Base-by-base conservation (phyloP, 805 yeast species). In the Jamesozyma piceae region DNA sequence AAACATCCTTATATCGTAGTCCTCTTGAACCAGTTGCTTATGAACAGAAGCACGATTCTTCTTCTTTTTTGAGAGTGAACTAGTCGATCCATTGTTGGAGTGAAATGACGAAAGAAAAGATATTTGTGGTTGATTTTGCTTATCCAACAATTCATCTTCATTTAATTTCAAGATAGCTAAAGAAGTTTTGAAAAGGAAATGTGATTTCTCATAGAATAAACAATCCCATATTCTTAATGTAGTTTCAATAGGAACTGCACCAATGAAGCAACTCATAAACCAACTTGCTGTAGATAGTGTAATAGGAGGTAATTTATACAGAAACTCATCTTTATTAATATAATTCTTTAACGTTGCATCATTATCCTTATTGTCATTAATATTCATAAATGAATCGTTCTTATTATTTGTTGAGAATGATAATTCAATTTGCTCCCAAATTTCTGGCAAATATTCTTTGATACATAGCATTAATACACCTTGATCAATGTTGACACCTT, bases 231-330 rank as follows among this genome's bases (percentile, higher is more conserved):
- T 81, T 40, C 97, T 67, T 37, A 90, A 66, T 8, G 87, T 82
- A 0, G 94, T 76, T 55, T 92, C 97, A 18, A 87, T 77, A 0
- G 98, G 98, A 17, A 92, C 65, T 1, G 80, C 78, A 0, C 95
- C 95, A 32, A 92, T 87, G 63, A 84, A 92, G 15, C 86, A 75
- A 52, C 96, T 84, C 97, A 92, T 90, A 59, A 92, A 92, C 98
- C 98, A 92, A 43, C 95, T 80, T 0, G 97, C 89, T 0, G 97
- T 90, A 48, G 95, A 90, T 35, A 92, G 70, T 1, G 95, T 83
- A 5, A 92, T 75, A 2, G 97, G 95, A 1, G 98, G 97, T 35
- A 89, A 64, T 51, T 81, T 79, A 13, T 77, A 70, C 31, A 90
- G 68, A 45, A 82, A 77, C 52, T 73, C 70, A 26, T 65, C 54